Evolutionary conservation across 2,329 filamentous ascomycete species (phyloP), one percentile per base, ranked within the genome.

Genomic region (Pseudofabraea citricarpa): DNA sequence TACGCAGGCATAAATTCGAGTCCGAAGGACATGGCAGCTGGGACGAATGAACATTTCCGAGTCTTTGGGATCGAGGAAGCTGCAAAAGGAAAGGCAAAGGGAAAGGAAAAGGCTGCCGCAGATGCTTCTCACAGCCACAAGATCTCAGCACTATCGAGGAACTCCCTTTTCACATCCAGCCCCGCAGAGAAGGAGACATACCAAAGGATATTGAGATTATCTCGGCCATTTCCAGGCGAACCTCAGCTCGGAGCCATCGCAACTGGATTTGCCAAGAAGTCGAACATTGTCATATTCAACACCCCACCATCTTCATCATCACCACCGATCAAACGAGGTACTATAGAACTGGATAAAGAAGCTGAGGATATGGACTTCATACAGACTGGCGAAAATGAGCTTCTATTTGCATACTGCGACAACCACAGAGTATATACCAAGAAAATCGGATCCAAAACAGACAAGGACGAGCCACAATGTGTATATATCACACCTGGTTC

Each of bases 1-100:
- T 82, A 87, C 52, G 87, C 90, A 20, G 90, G 90, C 42, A 83
- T 95, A 67, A 96, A 95, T 64, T 90, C 88, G 46, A 85, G 83
- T 46, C 74, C 81, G 36, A 75, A 74, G 5, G 83, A 89, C 45
- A 75, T 90, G 51, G 73, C 81, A 54, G 81, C 82, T 51, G 87
- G 85, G 51, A 85, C 79, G 60, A 96, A 96, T 62, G 75, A 87
- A 58, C 90, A 96, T 66, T 80, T 97, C 52, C 80, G 90, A 51
- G 76, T 87, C 8, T 86, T 95, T 57, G 72, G 76, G 50, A 73
- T 93, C 39, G 63, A 64, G 52, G 51, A 58, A 2, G 35, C 50
- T 12, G 32, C 41, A 10, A 51, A 41, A 22, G 52, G 35, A n/a
- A 51, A 62, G 20, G 56, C 55, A 9, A 52, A 54, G 21, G 64